Base-by-base conservation (phyloP, 192 early-diverging fungal genomes). In the Kickxella alabastrina region DNA sequence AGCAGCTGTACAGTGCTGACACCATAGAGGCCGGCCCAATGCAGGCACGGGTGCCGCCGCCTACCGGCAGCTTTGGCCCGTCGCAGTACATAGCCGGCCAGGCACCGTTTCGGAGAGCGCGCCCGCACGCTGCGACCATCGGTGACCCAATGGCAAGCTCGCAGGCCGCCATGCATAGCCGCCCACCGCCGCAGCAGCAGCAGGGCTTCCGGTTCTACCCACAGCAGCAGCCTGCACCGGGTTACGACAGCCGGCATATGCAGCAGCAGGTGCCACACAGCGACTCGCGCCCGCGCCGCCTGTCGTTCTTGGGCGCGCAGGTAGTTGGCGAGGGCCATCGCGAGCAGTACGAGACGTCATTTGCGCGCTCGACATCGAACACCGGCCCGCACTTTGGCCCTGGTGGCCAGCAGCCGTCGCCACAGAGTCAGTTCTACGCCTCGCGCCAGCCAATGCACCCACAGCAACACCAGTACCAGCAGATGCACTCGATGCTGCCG, bases 271-370 rank as follows among this genome's bases (percentile, higher is more conserved):
- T 51, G 36, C 54, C 32, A 10, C 28, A 40, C 2, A 54, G 57
- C 10, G 59, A 67, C 27, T 17, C 24, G 28, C 63, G 63, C 40
- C 64, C 64, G 1, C 59, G 71, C 17, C 50, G 71, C 9, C 56
- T 75, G 52, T 68, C 72, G 42, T 68, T 75, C 29, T 34, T 64
- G 3, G 57, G 54, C 43, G 38, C 64, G 24, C 50, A 59, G n/a
- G 12, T 55, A 39, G 18, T 40, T 5, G 27, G 41, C 1, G 64
- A 74, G 17, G n/a, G 41, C 12, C 55, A 53, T 13, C 60, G 68
- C 23, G 71, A 75, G 17, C 65, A 75, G 35, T 75, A 75, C 28
- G 65, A 75, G 43, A 68, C 53, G 36, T 75, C 72, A 29, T 68
- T 64, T 43, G 63, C 65, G 40, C 55, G 72, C n/a, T 75, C 72